These are phyloP conservation scores for Epichloe uncinata DNA, from an alignment of 2,329 filamentous ascomycete genomes.

Conservation along the genomic window DNA sequence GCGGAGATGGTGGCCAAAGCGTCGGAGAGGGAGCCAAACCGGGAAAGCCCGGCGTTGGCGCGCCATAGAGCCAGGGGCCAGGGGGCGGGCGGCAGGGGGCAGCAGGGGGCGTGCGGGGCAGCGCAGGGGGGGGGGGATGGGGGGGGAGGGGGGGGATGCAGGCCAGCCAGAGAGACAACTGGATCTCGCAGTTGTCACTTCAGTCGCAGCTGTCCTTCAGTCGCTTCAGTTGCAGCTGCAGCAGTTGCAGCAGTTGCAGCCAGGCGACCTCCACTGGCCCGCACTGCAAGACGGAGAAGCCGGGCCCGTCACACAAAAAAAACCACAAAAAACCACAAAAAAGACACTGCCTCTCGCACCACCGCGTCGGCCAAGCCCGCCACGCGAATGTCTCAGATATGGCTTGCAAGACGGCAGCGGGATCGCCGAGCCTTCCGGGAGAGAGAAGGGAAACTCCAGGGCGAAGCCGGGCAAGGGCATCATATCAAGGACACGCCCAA, in stretches of 20 bases:
- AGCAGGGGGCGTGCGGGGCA: background rate
- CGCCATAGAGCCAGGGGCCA: background rate
- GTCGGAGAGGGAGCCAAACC: background rate
- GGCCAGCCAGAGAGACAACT: no score
- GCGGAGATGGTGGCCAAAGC: background rate
- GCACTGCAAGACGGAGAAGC: no score
- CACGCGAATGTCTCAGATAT: conserved; percentile 3
- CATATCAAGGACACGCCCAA: background rate
- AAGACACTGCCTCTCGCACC: background rate
- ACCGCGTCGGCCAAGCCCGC: background rate
- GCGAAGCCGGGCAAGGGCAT: background rate
- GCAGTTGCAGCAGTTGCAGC: no score
- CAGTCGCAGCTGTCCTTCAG: no score
- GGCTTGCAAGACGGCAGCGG: conserved; percentile 7
- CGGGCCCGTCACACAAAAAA: background rate
- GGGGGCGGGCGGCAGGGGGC: background rate
- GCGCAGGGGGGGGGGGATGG: no score
- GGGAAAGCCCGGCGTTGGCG: background rate
- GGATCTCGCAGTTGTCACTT: background rate
- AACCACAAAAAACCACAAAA: no score
- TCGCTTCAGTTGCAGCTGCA: no score
- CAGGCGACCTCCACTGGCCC: no score
- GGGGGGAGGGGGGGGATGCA: no score
- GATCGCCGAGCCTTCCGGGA: background rate
- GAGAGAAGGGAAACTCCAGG: background rate